A percentile compares a stretch with the other conserved stretches of the same genome.
phyloP scores from a whole-genome alignment of 805 yeast genomes.

The Cyberlindnera samutprakarnensis region DNA sequence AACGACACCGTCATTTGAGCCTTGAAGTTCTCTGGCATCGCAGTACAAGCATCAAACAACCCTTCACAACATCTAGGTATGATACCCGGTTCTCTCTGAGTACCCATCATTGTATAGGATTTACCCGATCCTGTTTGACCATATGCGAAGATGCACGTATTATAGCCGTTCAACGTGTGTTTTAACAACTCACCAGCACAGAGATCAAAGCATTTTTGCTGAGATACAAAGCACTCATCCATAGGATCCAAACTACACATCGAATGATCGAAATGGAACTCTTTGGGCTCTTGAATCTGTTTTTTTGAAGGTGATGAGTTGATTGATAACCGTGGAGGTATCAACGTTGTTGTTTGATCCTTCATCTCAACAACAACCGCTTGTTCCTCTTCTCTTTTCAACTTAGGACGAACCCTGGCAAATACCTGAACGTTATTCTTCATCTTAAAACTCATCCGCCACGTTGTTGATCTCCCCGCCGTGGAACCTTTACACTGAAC shows the following conservation, averaged over 20 bases:
- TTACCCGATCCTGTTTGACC: conserved; percentile 87
- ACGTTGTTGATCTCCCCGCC: no score
- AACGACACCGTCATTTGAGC: conserved; percentile 48
- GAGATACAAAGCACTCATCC: conserved; percentile 34
- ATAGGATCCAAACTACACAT: conserved; percentile 38
- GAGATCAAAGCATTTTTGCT: conserved; percentile 40
- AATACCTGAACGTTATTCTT: conserved; percentile 34
- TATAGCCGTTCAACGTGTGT: conserved; percentile 62
- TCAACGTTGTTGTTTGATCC: conserved; percentile 8
- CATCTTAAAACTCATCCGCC: no score
- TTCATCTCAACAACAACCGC: conserved; percentile 16
- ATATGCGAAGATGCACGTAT: conserved; percentile 69
- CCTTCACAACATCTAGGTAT: conserved; percentile 54
- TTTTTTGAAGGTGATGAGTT: conserved; percentile 10
- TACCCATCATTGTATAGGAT: conserved; percentile 75
- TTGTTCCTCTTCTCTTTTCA: conserved; percentile 13
- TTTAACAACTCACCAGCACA: conserved; percentile 54
- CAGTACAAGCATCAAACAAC: conserved; percentile 36
- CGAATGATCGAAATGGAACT: conserved; percentile 44
- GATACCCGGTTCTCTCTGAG: conserved; percentile 50
- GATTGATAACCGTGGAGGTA: conserved; percentile 8
- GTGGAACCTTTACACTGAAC: no score
- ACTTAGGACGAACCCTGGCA: conserved; percentile 46
- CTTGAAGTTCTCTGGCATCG: conserved; percentile 26
- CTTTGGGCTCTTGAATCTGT: conserved; percentile 17